Evolutionary conservation across 768 basidiomycete species (phyloP).

Genomic region (Stropharia rugosoannulata): DNA sequence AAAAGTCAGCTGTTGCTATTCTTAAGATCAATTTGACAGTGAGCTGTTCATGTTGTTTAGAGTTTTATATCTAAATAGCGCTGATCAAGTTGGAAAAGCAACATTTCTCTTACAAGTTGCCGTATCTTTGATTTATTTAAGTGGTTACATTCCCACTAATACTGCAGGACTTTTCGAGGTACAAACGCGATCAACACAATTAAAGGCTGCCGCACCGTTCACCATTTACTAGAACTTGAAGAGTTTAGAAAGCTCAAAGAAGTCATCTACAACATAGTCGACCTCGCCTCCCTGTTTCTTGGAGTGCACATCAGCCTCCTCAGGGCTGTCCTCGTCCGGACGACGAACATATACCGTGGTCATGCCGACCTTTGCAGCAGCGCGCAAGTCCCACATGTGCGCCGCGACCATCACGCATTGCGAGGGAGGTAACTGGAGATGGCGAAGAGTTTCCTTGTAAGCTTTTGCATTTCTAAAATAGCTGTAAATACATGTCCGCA

Average conservation of each 20-base stretch:
- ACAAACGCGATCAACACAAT: no score
- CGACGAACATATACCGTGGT: conserved; percentile 60
- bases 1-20: no score
- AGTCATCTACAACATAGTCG: conserved; percentile 52
- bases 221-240: neutral
- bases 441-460: conserved; percentile 47
- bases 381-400: conserved; percentile 56
- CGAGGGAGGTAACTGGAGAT: conserved; percentile 48
- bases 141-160: no score
- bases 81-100: no score
- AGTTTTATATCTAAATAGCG: no score
- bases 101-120: no score
- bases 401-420: conserved; percentile 66
- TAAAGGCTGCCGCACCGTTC: no score
- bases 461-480: conserved; percentile 45
- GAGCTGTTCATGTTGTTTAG: no score
- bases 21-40: no score
- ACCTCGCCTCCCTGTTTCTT: conserved; percentile 58
- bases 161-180: no score
- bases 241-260: conserved; percentile 45
- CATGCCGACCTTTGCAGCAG: conserved; percentile 51
- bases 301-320: conserved; percentile 27
- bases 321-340: conserved; percentile 39
- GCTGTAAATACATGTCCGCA: no score
- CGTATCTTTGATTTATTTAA: no score